phyloP scores from a whole-genome alignment of 768 basidiomycete species.

The Asterophora lycoperdoides region DNA sequence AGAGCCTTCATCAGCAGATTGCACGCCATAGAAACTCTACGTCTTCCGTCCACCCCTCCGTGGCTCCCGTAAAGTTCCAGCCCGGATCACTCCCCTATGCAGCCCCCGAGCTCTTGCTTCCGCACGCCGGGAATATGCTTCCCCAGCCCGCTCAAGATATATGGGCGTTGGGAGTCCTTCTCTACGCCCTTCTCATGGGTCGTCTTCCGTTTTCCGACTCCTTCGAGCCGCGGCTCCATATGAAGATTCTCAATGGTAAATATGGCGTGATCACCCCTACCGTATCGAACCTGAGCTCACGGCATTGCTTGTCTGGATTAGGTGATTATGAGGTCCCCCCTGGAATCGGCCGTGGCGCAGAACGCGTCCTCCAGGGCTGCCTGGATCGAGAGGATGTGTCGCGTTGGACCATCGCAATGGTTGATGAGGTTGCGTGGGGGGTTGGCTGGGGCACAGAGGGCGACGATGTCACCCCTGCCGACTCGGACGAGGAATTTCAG shows the following conservation, averaged over 20 bases:
- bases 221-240: slow-evolving; percentile 87
- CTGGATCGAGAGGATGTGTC: slow-evolving; percentile 55
- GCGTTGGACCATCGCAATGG: slow-evolving; percentile 79
- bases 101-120: slow-evolving; percentile 79
- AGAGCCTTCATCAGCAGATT: slow-evolving; percentile 13
- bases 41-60: slow-evolving; percentile 23
- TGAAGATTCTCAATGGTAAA: slow-evolving; percentile 85
- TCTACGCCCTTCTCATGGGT: slow-evolving; percentile 82
- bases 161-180: slow-evolving; percentile 91
- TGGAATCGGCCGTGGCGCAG: slow-evolving; percentile 55
- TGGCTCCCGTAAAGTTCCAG: slow-evolving; percentile 38
- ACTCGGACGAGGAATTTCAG: slow-evolving; percentile 25
- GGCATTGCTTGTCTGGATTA: slow-evolving; percentile 24
- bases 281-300: slow-evolving; percentile 4
- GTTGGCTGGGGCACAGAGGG: slow-evolving; percentile 64
- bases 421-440: slow-evolving; percentile 79
- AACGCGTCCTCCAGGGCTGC: slow-evolving; percentile 75
- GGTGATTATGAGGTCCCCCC: slow-evolving; percentile 60
- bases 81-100: slow-evolving; percentile 90
- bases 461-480: slow-evolving; percentile 36
- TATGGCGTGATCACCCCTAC: slow-evolving; percentile 4
- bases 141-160: slow-evolving; percentile 83
- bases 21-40: slow-evolving; percentile 51
- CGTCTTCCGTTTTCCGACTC: slow-evolving; percentile 84
- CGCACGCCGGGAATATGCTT: slow-evolving; percentile 38